Base-by-base conservation (phyloP, 2,329 filamentous ascomycete genomes). In the Proliferodiscus dingleyae region DNA sequence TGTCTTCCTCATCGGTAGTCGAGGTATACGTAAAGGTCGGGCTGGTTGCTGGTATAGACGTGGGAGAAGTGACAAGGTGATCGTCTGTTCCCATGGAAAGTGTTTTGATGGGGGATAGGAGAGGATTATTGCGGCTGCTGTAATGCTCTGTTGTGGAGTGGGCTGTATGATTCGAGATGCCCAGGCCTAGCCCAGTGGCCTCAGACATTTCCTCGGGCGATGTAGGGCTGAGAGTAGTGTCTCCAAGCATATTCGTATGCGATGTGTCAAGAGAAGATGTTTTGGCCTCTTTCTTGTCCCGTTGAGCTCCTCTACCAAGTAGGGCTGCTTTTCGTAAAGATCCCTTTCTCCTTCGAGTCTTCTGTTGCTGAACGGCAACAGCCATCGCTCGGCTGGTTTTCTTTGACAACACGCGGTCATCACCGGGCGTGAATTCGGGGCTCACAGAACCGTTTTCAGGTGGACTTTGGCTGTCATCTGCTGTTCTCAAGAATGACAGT, bases 281-380 rank as follows among this genome's bases (percentile, higher is more conserved):
- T 44, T 71, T 76, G 45, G 65, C 67, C 45, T 81, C 80, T 54
- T 69, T 76, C 59, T 68, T 74, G 56, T 79, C 80, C 49, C 77
- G 74, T 64, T 78, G 81, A 44, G 74, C 79, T 50, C 84, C 83
- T 51, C 85, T 85, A 13, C 88, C 87, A 15, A 95, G 73, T 39
- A 95, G 72, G 21, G 89, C 89, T 9, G 87, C 88, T 67, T 95
- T 95, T 49, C 90, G 79, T 63, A 96, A 71, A 9, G 90, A 95
- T 3, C 89, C 89, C 62, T 86, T 87, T 49, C 90, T 80, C 58
- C 83, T 82, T 45, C 89, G 74, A 37, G 80, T 80, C 63, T 66
- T 74, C 63, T 65, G 72, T 61, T 66, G 72, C 59, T 69, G 69
- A 37, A 64, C 56, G 8, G 58, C 61, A 24, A 59, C 60, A 30